Conservation (phyloP, 345 rosid species). For the Salix koriyanagi region DNA sequence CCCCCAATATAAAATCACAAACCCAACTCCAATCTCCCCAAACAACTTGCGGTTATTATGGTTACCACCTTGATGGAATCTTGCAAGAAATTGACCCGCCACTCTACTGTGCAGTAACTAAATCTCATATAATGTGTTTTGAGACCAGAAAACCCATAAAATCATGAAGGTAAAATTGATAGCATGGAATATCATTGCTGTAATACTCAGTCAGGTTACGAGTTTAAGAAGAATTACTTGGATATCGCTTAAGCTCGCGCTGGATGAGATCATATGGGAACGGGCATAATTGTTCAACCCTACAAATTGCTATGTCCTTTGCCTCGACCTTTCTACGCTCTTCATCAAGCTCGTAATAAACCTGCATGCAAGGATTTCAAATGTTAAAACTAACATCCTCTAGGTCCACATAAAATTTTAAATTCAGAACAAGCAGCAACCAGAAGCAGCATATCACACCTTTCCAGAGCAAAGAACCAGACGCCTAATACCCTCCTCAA, state of each 20-base stretch:
- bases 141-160: neutral
- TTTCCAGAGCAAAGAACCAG: conserved; percentile 92
- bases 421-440: neutral
- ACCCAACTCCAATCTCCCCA: neutral
- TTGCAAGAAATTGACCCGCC: neutral
- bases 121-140: neutral
- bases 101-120: neutral
- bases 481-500: conserved; percentile 81
- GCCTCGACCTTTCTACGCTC: conserved; percentile 48
- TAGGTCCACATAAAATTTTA: neutral
- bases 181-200: neutral
- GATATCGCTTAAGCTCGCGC: conserved; percentile 73
- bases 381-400: neutral
- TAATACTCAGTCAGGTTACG: neutral
- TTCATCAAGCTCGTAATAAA: conserved; percentile 64
- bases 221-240: conserved; percentile 39
- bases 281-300: conserved; percentile 80
- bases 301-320: conserved; percentile 64
- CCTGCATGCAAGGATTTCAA: conserved; percentile 11
- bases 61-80: neutral
- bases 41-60: neutral
- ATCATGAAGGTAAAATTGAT: neutral
- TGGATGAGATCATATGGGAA: conserved; percentile 77
- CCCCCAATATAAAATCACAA: neutral
- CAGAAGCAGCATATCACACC: conserved; percentile 29